Evolutionary conservation across 2,329 filamentous ascomycete species (phyloP), one percentile per base, ranked within the genome.

Genomic region (Hypoxylon sp.): DNA sequence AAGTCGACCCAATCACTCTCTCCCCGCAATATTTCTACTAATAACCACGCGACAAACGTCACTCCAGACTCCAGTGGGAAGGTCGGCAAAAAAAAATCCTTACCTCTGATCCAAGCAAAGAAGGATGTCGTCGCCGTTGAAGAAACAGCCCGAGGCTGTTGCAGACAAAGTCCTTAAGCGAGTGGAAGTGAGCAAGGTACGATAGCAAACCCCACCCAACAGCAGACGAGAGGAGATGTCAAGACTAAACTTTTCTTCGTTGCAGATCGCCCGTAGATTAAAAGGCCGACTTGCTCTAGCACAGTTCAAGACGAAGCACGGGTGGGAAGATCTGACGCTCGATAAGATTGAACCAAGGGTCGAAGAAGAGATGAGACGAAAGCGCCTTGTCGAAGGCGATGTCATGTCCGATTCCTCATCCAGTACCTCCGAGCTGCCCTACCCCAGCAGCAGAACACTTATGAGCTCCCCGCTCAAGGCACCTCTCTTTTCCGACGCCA

Each of bases 281-380:
- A 93, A 98, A 81, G 93, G 97, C 82, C 92, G 94, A 68, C 88
- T 99, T 63, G 94, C 95, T 62, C 88, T 98, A 68, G 95, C 95
- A 76, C 95, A 96, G 79, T 95, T 97, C 86, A 98, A 98, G 82
- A 93, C 95, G 70, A 93, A 96, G 80, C 91, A 97, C 81, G 94
- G 94, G 76, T 96, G 93, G 89, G 91, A 97, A 79, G 92, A 95
- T 78, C 86, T 97, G 76, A 92, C 91, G 67, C 87, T 96, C 74
- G 92, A 93, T 76, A 89, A 85, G 65, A 92, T 97, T 79, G 93
- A 97, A 79, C 92, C 93, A 53, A 91, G 90, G 76, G 82, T 94
- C 67, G 90, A 94, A 75, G 87, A 93, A 75, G 87, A 94, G 79
- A 84, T 94, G 75, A 87, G 90, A 79, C 86, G 89, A 71, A 91